phyloP scores from a whole-genome alignment of 192 early-diverging fungal genomes.

The Backusella circina region DNA sequence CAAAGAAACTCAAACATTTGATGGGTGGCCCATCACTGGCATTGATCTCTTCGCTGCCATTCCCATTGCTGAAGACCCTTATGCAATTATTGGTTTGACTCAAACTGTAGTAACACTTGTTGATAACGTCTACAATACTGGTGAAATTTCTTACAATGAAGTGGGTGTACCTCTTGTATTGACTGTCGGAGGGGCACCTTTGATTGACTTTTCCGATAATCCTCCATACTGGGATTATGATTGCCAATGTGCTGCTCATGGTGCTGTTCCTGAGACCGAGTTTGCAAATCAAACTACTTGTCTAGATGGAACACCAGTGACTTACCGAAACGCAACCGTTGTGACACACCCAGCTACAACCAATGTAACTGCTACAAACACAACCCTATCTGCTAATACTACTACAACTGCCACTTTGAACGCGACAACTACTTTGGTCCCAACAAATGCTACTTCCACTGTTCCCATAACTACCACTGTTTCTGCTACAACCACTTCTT shows the following conservation, averaged over 20 bases:
- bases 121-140: background rate
- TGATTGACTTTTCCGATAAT: background rate
- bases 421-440: background rate
- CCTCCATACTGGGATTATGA: background rate
- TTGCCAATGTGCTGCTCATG: background rate
- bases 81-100: background rate
- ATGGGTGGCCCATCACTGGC: background rate
- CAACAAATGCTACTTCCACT: background rate
- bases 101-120: background rate
- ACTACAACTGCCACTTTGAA: background rate
- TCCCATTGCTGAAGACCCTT: background rate
- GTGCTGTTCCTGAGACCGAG: background rate
- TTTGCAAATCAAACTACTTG: background rate
- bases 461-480: background rate
- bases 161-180: background rate
- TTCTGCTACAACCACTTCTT: background rate
- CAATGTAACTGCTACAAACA: background rate
- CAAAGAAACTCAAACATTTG: background rate
- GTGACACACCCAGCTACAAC: background rate
- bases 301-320: background rate
- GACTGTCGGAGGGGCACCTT: background rate
- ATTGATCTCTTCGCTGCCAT: background rate
- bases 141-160: background rate
- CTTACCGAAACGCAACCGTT: background rate
- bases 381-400: background rate